Conservation (phyloP, 495 filamentous ascomycete species). For the Cenococcum geophilum region DNA sequence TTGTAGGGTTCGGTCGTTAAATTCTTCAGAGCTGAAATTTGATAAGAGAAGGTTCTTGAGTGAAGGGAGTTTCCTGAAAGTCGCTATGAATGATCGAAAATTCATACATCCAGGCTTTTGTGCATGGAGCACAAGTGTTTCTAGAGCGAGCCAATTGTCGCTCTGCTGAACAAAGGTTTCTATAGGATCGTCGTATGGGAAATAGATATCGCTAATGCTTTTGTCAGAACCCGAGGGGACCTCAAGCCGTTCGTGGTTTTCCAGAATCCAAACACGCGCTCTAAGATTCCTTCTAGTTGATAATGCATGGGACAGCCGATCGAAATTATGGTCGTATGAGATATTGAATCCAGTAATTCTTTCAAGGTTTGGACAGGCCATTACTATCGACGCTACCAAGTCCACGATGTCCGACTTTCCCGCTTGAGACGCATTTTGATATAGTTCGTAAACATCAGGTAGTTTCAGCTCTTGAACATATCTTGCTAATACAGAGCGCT, state of each 20-base stretch:
- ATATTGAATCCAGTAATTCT: conserved; percentile 64
- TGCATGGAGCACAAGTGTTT: conserved; percentile 70
- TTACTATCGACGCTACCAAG: conserved; percentile 70
- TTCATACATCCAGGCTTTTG: conserved; percentile 47
- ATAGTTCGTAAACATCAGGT: conserved; percentile 50
- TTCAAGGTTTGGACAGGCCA: conserved; percentile 83
- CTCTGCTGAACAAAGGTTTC: conserved; percentile 67
- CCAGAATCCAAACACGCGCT: conserved; percentile 75
- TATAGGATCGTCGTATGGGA: conserved; percentile 56
- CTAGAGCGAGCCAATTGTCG: conserved; percentile 61
- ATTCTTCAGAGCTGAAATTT: conserved; percentile 62
- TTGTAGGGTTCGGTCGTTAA: conserved; percentile 63
- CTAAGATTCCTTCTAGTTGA: conserved; percentile 67
- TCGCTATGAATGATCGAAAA: conserved; percentile 53
- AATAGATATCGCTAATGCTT: conserved; percentile 39
- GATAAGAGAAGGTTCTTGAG: conserved; percentile 71
- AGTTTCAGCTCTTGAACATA: conserved; percentile 70
- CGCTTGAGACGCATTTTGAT: conserved; percentile 39
- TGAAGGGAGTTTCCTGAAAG: conserved; percentile 60
- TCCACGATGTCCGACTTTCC: conserved; percentile 60
- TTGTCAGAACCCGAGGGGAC: conserved; percentile 29
- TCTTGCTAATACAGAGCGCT: conserved; percentile 62
- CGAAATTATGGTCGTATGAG: conserved; percentile 64
- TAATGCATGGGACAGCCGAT: conserved; percentile 69
- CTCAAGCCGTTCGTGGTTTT: conserved; percentile 37